Base-by-base conservation (phyloP, 140 eudicot species). In the Stevia rebaudiana region DNA sequence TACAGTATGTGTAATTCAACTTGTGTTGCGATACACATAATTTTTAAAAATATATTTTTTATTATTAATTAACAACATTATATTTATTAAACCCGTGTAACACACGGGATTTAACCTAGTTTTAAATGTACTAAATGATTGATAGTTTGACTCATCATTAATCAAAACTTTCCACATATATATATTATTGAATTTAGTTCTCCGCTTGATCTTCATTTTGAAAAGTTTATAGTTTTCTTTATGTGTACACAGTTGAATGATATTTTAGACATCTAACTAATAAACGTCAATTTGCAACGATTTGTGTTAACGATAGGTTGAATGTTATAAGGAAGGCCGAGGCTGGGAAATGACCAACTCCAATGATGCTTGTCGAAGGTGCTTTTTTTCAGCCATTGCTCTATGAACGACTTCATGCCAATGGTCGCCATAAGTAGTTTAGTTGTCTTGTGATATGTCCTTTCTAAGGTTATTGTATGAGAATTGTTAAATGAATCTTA, bases 261-360 rank as follows among this genome's bases (percentile, higher is more conserved):
- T 46, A 46, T 13, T 36, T 49, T 52, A 16, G 16, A 12, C 55
- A 42, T 42, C 11, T 25, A 11, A 25, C 33, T 68, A 8, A 18
- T 8, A n/a, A n/a, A 41, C 25, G 33, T 42, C 11, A 30, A 7
- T 33, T 51, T 67, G 11, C 11, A 51, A 10, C 12, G 8, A 23
- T 3, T 28, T 33, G 3, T 72, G 37, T 44, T 33, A 58, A 25
- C 35, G 53, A 40, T 85, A 86, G 97, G 70, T 87, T 65, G 97
- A 87, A 70, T 68, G 88, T 41, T 90, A 90, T 78, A 75, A 80
- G 75, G 94, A 86, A 50, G 97, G 83, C 21, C 67, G 58, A 62
- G 94, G 88, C 18, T 87, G 97, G 94, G 61, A 80, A 68, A 24
- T 22, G 53, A 76, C 80, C 53, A 69, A 74, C 43, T 63, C 79